Evolutionary conservation across 345 rosid genomes (phyloP), one percentile per base, ranked within the genome.

Genomic region (Rubroshorea leprosula): DNA sequence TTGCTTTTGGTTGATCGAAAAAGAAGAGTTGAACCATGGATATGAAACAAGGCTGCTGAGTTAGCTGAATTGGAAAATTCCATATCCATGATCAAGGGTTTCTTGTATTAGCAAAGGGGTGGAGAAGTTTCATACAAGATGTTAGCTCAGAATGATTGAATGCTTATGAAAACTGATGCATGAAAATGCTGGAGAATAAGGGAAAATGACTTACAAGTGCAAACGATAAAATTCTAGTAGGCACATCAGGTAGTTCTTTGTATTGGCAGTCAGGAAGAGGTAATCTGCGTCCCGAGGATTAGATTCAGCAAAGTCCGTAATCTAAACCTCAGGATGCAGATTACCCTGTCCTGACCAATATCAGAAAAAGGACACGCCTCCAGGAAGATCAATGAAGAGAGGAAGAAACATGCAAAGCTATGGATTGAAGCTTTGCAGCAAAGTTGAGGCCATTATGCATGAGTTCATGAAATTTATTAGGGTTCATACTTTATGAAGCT

Each of bases 251-350:
- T 26, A 43, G 14, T 21, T 18, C 25, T 44, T 24, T 43, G 45
- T 73, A 76, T 72, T 81, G 77, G 20, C 22, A 57, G 70, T 64
- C 31, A 84, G 85, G 83, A 82, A 31, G 57, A 72, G 70, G 58
- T 82, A 82, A 84, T 76, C 87, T 69, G 74, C 87, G 65, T 5
- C 80, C 83, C 61, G 29, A 74, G 91, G 87, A 5, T 74, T 75
- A 72, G 79, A 79, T 45, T 20, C 55, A 53, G 52, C 65, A 48
- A 50, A 18, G 7, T 26, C 47, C 55, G 55, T 27, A 24, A 75
- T 78, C 83, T 64, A 78, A 78, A 80, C 89, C 89, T 83, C 85
- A 83, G 85, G 89, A 80, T 83, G 85, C 83, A 83, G 86, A 78
- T 84, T 84, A 81, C 75, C 81, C 25, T 20, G 51, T 75, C 81